Evolutionary conservation across 148 eudicot genomes (phyloP).

Genomic region (Hydrangea macrophylla): DNA sequence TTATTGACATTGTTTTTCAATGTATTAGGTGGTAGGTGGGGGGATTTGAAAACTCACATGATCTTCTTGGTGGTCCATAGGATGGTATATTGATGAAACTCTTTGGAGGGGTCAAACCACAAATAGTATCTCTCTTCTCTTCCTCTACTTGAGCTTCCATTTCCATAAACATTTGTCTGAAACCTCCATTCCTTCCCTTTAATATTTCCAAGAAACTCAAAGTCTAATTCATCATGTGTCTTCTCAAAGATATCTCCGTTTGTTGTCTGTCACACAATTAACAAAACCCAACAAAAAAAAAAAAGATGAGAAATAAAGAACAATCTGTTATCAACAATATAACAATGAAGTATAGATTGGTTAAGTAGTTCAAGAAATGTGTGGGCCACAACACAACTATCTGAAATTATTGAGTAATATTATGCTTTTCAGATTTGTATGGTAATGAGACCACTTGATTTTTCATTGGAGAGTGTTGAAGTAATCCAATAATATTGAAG

Average conservation of each 20-base stretch:
- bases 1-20: not conserved
- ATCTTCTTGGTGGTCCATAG: constrained; percentile 44
- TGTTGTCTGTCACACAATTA: constrained; percentile 26
- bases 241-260: constrained; percentile 48
- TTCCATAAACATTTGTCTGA: constrained; percentile 59
- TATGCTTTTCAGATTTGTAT: too few species aligned
- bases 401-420: too few species aligned
- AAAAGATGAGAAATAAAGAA: too few species aligned
- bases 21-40: not conserved
- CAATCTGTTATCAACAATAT: too few species aligned
- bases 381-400: too few species aligned
- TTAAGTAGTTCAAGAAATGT: too few species aligned
- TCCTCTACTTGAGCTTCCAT: constrained; percentile 56
- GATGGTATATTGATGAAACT: constrained; percentile 49
- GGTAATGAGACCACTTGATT: too few species aligned
- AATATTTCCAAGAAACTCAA: constrained; percentile 54
- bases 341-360: too few species aligned
- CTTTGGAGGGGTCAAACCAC: constrained; percentile 57
- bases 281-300: not conserved
- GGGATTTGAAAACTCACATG: constrained; percentile 34
- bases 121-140: constrained; percentile 56
- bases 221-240: constrained; percentile 56
- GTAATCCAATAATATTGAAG: too few species aligned
- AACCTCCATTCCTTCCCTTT: constrained; percentile 46
- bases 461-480: too few species aligned